Evolutionary conservation across 305 asterid species (phyloP), one percentile per base, ranked within the genome.

Genomic region (Rubia tinctorum): DNA sequence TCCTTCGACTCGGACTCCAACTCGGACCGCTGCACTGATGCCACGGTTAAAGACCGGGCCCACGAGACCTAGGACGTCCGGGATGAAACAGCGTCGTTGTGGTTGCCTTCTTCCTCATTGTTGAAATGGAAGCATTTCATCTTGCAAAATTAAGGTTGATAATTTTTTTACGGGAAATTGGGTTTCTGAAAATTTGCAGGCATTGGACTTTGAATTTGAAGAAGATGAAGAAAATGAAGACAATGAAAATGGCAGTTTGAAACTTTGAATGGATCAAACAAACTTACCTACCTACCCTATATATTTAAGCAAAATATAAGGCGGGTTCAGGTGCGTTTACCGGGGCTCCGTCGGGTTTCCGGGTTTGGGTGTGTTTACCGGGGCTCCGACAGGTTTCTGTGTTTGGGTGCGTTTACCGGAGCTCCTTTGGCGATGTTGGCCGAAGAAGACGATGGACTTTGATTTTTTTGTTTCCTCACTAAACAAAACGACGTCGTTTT

Each of bases 121-220:
- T 85, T 77, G 82, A 92, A 92, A 73, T 92, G 94, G 37, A 92
- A 92, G 86, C 98, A 92, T 84, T 90, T 92, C 98, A 92, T 92
- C 22, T 69, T 75, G 58, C n/a, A n/a, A 51, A 51, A 8, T 14
- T 5, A 17, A 17, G 58, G 7, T 51, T 17, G 58, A 8, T n/a
- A n/a, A n/a, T n/a, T 13, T 45, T 8, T 39, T 60, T 18, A 17
- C 8, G n/a, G 47, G 4, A 1, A 13, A 13, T 30, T 59, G 6
- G 55, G 12, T 71, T 22, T 23, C 51, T 27, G 27, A 39, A 65
- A 65, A 18, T 15, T 34, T 15, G 7, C 43, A 63, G 45, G 37
- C 67, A 62, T 62, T 23, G n/a, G 44, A 40, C 5, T 40, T 51
- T 51, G n/a, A 53, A 58, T 22, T 22, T 58, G 63, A 10, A 22